A percentile compares a stretch with the other conserved stretches of the same genome.
Evolutionary conservation across 768 basidiomycete genomes (phyloP).

Genomic region (Boletus subparvulus): DNA sequence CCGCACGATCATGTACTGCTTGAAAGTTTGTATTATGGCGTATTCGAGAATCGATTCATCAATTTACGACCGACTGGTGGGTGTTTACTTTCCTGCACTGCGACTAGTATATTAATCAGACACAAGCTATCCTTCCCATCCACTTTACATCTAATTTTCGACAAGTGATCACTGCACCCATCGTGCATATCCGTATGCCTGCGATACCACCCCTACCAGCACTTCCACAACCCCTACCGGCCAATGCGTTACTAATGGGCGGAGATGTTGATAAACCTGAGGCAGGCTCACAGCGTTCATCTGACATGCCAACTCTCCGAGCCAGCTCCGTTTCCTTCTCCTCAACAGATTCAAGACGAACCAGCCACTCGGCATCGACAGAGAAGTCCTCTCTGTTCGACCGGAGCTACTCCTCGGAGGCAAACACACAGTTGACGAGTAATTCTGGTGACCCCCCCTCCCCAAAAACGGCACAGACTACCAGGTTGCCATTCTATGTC

Average conservation of each 20-base stretch:
- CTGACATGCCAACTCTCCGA: slow-evolving; percentile 27
- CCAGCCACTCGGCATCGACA: slow-evolving; percentile 35
- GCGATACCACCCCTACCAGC: slow-evolving; percentile 64
- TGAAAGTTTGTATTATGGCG: slow-evolving; percentile 63
- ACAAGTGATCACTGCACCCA: slow-evolving; percentile 60
- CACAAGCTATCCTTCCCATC: slow-evolving; percentile 60
- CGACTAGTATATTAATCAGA: slow-evolving; percentile 7
- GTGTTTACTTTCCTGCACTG: slow-evolving; percentile 13
- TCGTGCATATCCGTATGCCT: slow-evolving; percentile 67
- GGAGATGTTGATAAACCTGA: slow-evolving; percentile 30
- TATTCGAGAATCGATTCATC: slow-evolving; percentile 71
- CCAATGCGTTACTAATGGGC: slow-evolving; percentile 20
- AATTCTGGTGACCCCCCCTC: slow-evolving; percentile 21
- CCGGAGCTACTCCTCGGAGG: slow-evolving; percentile 28
- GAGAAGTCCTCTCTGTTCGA: slow-evolving; percentile 32
- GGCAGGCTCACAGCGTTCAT: slow-evolving; percentile 14
- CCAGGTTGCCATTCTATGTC: slow-evolving; percentile 37
- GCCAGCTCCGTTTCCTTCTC: slow-evolving; percentile 54
- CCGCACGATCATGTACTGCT: slow-evolving; percentile 69
- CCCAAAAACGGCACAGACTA: slow-evolving; percentile 1
- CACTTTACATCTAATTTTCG: slow-evolving; percentile 73
- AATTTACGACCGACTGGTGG: slow-evolving; percentile 67
- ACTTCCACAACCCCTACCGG: slow-evolving; percentile 31
- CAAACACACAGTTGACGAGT: slow-evolving; percentile 22
- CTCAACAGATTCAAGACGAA: slow-evolving; percentile 41